phyloP scores from a whole-genome alignment of 768 basidiomycete species.

The Boletus pseudopeckii region DNA sequence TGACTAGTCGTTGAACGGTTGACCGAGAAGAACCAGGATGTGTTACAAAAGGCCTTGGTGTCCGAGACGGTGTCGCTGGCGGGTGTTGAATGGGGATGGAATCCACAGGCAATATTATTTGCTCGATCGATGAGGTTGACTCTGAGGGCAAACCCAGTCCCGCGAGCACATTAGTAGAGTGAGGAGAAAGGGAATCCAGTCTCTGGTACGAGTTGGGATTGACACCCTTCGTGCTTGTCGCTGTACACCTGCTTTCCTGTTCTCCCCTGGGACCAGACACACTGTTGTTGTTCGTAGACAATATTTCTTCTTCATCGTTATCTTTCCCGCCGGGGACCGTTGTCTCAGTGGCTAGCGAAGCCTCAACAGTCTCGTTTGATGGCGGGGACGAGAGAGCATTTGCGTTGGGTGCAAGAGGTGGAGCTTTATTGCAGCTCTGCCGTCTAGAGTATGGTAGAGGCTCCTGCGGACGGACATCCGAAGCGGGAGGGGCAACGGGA shows the following conservation, averaged over 20 bases:
- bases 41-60: constrained; percentile 9
- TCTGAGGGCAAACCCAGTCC: constrained; percentile 33
- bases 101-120: constrained; percentile 6
- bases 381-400: constrained; percentile 17
- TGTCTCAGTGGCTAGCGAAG: constrained; percentile 4
- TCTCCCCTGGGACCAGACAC: neutral
- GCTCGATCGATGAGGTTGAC: constrained; percentile 15
- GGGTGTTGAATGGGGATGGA: constrained; percentile 12
- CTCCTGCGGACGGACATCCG: constrained; percentile 7
- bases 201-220: constrained; percentile 34
- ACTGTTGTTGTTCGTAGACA: neutral
- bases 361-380: constrained; percentile 23
- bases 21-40: constrained; percentile 18
- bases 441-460: constrained; percentile 39
- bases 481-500: neutral
- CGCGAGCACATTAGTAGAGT: constrained; percentile 44
- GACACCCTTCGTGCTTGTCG: constrained; percentile 16
- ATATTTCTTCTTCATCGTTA: neutral
- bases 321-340: neutral
- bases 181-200: constrained; percentile 58
- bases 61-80: constrained; percentile 20
- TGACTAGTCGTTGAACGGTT: constrained; percentile 25
- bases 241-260: constrained; percentile 33
- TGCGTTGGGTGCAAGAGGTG: constrained; percentile 5
- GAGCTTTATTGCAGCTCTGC: constrained; percentile 31